Evolutionary conservation across 2,329 filamentous ascomycete species (phyloP).

Genomic region (Trichoderma cornu-damae): DNA sequence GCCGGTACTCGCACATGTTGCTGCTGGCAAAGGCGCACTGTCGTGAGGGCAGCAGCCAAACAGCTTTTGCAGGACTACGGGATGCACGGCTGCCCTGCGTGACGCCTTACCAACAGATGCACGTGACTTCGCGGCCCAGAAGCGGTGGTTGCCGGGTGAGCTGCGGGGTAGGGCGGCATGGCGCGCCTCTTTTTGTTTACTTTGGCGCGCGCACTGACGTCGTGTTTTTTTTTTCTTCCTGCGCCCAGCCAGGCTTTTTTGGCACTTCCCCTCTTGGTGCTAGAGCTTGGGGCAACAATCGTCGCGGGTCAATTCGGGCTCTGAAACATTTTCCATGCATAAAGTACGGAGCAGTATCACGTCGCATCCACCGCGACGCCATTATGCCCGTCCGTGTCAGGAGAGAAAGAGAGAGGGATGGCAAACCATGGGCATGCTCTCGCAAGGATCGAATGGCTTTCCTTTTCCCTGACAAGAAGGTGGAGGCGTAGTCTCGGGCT

Average conservation of each 20-base stretch:
- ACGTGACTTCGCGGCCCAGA: constrained; percentile 22
- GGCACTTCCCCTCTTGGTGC: background rate
- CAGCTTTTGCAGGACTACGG: background rate
- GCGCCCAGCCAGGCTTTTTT: background rate
- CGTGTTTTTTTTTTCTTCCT: background rate
- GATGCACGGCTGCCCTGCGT: too few relatives aligned
- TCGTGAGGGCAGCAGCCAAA: background rate
- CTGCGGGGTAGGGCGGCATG: constrained; percentile 8
- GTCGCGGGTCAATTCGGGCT: constrained; percentile 22
- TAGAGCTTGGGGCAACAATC: constrained; percentile 10
- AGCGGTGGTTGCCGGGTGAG: constrained; percentile 19
- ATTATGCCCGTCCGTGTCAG: background rate
- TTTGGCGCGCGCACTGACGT: constrained; percentile 14
- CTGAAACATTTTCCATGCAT: constrained; percentile 28
- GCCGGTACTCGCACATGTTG: too few relatives aligned
- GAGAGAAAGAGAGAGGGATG: constrained; percentile 27
- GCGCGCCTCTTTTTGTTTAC: constrained; percentile 26
- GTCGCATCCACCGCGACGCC: constrained; percentile 26
- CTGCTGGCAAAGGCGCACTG: too few relatives aligned
- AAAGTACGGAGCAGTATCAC: constrained; percentile 25
- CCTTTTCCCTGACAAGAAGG: constrained; percentile 8
- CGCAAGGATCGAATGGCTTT: background rate
- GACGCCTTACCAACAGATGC: background rate
- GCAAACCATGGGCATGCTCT: background rate
- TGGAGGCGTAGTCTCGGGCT: constrained; percentile 5